Conservation (phyloP, 768 basidiomycete species). For the Trametes elegans region DNA sequence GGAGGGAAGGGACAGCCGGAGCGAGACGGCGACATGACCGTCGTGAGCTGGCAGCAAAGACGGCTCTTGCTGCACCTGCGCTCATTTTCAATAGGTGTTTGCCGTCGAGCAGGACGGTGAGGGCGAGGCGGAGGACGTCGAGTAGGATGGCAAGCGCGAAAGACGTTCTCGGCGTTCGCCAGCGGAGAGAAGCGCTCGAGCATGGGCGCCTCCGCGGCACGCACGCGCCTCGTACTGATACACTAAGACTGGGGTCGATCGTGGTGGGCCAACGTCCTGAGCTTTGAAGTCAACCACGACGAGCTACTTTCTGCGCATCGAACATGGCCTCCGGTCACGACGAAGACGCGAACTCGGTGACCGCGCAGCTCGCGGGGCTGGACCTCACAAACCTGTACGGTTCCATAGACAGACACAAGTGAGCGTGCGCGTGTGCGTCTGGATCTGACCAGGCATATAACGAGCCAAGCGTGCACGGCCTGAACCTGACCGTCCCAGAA, state of each 20-base stretch:
- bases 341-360: conserved; percentile 17
- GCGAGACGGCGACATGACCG: neutral
- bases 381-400: conserved; percentile 29
- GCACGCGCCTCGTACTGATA: too few species aligned
- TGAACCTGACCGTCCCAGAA: conserved; percentile 80
- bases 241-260: too few species aligned
- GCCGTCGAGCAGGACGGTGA: neutral
- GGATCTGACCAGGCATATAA: conserved; percentile 7
- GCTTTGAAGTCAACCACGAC: neutral
- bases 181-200: neutral
- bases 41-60: neutral
- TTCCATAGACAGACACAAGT: conserved; percentile 33
- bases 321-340: conserved; percentile 13
- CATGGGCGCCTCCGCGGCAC: neutral
- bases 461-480: conserved; percentile 64
- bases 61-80: neutral
- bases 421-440: conserved; percentile 20
- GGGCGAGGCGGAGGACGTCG: neutral
- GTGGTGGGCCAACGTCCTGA: neutral
- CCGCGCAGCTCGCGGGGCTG: conserved; percentile 23
- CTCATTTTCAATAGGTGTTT: neutral
- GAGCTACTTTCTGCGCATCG: neutral
- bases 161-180: neutral
- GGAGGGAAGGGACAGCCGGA: neutral
- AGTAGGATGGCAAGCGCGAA: neutral